Percentiles rank a stretch among this genome's conserved stretches.
phyloP scores from a whole-genome alignment of 768 basidiomycete genomes.

The Mycena chlorophos region DNA sequence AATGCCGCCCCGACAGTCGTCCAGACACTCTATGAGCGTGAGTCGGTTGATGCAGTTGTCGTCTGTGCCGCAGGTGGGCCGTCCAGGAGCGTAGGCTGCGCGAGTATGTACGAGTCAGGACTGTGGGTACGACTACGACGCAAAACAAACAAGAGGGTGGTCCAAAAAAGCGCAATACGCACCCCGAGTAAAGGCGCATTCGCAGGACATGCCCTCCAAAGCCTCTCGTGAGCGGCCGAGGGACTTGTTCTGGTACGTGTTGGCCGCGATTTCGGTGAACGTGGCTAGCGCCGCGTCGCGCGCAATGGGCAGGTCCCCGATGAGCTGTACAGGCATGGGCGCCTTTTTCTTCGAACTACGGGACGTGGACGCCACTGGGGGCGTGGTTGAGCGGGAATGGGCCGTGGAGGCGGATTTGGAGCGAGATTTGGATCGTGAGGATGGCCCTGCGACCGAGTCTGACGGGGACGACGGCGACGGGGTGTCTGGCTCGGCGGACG shows the following conservation, averaged over 20 bases:
- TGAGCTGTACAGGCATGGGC: slow-evolving; percentile 58
- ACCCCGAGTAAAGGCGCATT: slow-evolving; percentile 85
- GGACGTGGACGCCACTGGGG: slow-evolving; percentile 33
- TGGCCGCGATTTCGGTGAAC: slow-evolving; percentile 72
- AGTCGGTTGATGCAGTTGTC: slow-evolving; percentile 97
- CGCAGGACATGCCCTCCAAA: slow-evolving; percentile 93
- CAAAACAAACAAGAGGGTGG: neutral
- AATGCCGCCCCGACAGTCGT: slow-evolving; percentile 80
- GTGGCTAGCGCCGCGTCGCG: slow-evolving; percentile 68
- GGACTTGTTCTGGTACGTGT: slow-evolving; percentile 84
- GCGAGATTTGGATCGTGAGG: slow-evolving; percentile 34
- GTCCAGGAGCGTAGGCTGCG: neutral
- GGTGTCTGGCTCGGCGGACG: slow-evolving; percentile 34
- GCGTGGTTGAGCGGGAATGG: slow-evolving; percentile 42
- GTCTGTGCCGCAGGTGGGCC: slow-evolving; percentile 74
- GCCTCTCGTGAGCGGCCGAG: slow-evolving; percentile 87
- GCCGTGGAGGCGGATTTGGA: slow-evolving; percentile 34
- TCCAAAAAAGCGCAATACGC: slow-evolving; percentile 42
- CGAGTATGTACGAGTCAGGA: neutral
- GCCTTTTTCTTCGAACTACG: slow-evolving; percentile 37
- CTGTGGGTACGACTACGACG: neutral
- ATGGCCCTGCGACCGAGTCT: slow-evolving; percentile 14
- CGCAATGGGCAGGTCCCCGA: slow-evolving; percentile 77
- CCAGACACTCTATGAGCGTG: slow-evolving; percentile 94
- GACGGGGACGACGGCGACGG: neutral